A percentile compares a stretch with the other conserved stretches of the same genome.
These are phyloP conservation scores for Juncus effusus DNA, from an alignment of 176 grass and related monocot species.

Conservation along the genomic window DNA sequence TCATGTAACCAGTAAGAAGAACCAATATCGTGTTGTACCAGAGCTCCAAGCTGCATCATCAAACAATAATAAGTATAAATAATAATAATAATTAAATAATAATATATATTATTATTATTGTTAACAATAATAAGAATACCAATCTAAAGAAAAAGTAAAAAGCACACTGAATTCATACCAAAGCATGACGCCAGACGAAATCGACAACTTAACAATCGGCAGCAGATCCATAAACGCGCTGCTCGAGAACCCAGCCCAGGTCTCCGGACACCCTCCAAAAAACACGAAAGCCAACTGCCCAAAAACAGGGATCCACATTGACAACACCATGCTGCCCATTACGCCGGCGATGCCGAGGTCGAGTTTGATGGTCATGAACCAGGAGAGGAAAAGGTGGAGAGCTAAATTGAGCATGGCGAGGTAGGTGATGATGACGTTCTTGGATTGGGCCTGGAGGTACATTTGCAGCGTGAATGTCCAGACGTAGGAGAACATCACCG, in stretches of 20 bases:
- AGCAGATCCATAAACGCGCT: constrained; percentile 43
- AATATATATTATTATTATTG: background rate
- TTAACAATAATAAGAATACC: background rate
- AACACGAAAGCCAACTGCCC: constrained; percentile 58
- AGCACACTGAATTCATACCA: constrained; percentile 38
- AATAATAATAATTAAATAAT: background rate
- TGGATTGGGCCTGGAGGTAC: constrained; percentile 84
- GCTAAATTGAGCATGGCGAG: constrained; percentile 50
- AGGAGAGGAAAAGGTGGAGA: constrained; percentile 55
- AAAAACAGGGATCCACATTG: constrained; percentile 55
- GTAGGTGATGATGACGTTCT: constrained; percentile 62
- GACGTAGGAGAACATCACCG: constrained; percentile 46
- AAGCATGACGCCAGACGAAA: constrained; percentile 81
- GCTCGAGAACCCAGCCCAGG: constrained; percentile 63
- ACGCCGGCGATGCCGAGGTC: constrained; percentile 43
- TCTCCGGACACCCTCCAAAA: constrained; percentile 55
- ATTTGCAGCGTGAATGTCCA: constrained; percentile 69
- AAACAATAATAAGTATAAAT: background rate
- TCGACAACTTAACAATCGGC: constrained; percentile 52
- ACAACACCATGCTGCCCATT: constrained; percentile 51
- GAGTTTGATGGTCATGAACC: constrained; percentile 35
- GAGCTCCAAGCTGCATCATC: constrained; percentile 50
- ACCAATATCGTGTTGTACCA: constrained; percentile 87
- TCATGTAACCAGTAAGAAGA: constrained; percentile 77
- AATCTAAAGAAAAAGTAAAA: background rate